Percentiles rank a stretch among this genome's conserved stretches.
Evolutionary conservation across 768 basidiomycete species (phyloP).

Genomic region (Kondoa subrosea): DNA sequence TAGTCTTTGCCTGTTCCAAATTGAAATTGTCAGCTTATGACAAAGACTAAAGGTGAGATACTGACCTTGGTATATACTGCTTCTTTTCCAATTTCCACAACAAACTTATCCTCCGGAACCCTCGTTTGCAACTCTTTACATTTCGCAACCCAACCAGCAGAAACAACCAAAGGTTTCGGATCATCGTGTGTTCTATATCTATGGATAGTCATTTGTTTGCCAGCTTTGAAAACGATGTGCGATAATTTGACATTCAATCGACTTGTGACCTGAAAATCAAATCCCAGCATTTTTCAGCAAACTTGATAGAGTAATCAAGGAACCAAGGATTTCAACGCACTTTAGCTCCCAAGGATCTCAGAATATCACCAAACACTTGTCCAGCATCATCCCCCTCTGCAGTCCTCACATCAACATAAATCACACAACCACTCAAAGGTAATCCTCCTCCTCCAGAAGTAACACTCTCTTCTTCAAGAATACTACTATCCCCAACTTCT

Average conservation of each 20-base stretch:
- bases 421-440: slow-evolving; percentile 40
- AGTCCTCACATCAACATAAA: slow-evolving; percentile 67
- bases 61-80: slow-evolving; percentile 12
- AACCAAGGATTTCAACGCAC: slow-evolving; percentile 36
- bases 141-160: slow-evolving; percentile 77
- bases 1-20: not conserved
- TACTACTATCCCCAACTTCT: not conserved
- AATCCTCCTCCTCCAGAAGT: not conserved
- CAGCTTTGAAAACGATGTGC: slow-evolving; percentile 74
- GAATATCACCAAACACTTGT: slow-evolving; percentile 63
- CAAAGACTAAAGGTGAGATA: not conserved
- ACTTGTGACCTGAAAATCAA: slow-evolving; percentile 49
- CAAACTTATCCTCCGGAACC: slow-evolving; percentile 44
- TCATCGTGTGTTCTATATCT: slow-evolving; percentile 58
- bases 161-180: slow-evolving; percentile 55
- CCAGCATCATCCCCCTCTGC: slow-evolving; percentile 65
- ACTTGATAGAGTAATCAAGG: not conserved
- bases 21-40: not conserved
- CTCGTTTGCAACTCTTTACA: slow-evolving; percentile 52
- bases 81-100: slow-evolving; percentile 14
- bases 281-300: slow-evolving; percentile 35
- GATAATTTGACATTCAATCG: slow-evolving; percentile 43
- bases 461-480: not conserved
- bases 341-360: slow-evolving; percentile 60
- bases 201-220: slow-evolving; percentile 52